Evolutionary conservation across 805 yeast species (phyloP).

Genomic region (Metschnikowia peoriensis): DNA sequence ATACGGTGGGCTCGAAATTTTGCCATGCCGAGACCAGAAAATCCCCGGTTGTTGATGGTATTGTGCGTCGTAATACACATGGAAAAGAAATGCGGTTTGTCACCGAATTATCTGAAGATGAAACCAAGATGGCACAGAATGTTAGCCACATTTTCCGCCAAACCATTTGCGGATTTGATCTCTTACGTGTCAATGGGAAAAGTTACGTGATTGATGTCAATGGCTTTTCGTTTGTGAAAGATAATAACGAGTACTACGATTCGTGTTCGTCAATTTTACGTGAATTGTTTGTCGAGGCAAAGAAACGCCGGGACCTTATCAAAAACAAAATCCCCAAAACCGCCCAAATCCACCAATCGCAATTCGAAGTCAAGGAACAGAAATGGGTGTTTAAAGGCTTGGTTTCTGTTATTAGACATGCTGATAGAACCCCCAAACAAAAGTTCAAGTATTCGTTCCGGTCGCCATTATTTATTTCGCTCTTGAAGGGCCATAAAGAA

Average conservation of each 20-base stretch:
- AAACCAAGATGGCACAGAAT: constrained; percentile 73
- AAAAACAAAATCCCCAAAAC: constrained; percentile 37
- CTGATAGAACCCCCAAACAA: constrained; percentile 98
- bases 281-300: constrained; percentile 61
- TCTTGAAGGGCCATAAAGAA: constrained; percentile 90
- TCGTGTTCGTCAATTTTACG: constrained; percentile 75
- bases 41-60: constrained; percentile 99
- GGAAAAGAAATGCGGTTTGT: constrained; percentile 95
- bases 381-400: constrained; percentile 96
- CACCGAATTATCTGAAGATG: constrained; percentile 74
- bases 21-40: constrained; percentile 99
- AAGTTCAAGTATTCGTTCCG: constrained; percentile 94
- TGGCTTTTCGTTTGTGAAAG: constrained; percentile 97
- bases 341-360: constrained; percentile 35
- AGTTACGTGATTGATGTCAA: constrained; percentile 96
- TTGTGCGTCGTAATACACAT: constrained; percentile 93
- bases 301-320: constrained; percentile 39
- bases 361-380: constrained; percentile 63
- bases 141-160: constrained; percentile 80
- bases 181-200: constrained; percentile 81
- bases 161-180: constrained; percentile 95
- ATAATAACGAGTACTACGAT: constrained; percentile 82
- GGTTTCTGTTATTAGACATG: constrained; percentile 91
- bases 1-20: constrained; percentile 86
- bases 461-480: constrained; percentile 78